A percentile compares a stretch with the other conserved stretches of the same genome.
These are phyloP conservation scores for Ceratocystis diversiconidia DNA, from an alignment of 2,329 filamentous ascomycete species.

Conservation along the genomic window DNA sequence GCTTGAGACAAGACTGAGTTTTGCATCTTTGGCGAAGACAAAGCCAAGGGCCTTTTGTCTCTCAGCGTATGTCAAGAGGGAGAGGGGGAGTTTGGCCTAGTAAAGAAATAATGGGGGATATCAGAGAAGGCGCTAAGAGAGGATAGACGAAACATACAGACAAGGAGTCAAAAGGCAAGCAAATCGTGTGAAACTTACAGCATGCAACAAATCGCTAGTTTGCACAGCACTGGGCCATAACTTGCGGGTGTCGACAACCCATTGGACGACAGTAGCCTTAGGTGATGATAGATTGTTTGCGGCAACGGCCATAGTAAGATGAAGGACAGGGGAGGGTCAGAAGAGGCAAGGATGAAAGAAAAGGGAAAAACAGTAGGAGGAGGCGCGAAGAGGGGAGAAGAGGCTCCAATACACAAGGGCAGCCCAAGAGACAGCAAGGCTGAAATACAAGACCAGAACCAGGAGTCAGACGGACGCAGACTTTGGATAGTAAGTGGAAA, in stretches of 20 bases:
- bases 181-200: conserved; percentile 26
- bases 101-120: neutral
- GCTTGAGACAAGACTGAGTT: conserved; percentile 57
- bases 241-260: conserved; percentile 45
- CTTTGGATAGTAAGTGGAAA: too few relatives aligned
- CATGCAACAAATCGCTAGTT: conserved; percentile 34
- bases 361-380: neutral
- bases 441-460: too few relatives aligned
- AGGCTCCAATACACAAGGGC: too few relatives aligned
- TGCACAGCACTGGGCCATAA: conserved; percentile 40
- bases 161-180: neutral
- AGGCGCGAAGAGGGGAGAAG: neutral
- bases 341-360: neutral
- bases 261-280: conserved; percentile 34
- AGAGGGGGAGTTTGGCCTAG: conserved; percentile 40
- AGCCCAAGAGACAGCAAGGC: too few relatives aligned
- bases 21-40: conserved; percentile 56
- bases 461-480: too few relatives aligned
- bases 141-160: neutral
- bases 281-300: neutral
- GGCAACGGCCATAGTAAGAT: conserved; percentile 15
- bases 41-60: conserved; percentile 43
- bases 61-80: conserved; percentile 41
- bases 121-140: conserved; percentile 3
- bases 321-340: neutral